These are phyloP conservation scores for Biscogniauxia mediterranea DNA, from an alignment of 2,329 filamentous ascomycete species.

Conservation along the genomic window DNA sequence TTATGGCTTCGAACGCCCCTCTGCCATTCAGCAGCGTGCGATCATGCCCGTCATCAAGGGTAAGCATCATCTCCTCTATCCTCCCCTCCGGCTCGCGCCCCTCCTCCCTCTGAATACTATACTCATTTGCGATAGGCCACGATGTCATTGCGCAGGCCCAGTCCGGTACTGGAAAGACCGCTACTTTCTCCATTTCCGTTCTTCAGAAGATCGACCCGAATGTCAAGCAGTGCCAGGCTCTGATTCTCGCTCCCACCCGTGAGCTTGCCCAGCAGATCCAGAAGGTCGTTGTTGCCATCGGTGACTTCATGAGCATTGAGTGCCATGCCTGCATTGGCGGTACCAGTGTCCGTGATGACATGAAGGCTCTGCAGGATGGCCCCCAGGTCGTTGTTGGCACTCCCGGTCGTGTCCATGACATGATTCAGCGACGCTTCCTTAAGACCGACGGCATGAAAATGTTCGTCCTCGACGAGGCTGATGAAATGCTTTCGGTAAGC, in stretches of 20 bases:
- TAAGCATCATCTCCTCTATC: constrained; percentile 46
- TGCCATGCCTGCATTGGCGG: constrained; percentile 99
- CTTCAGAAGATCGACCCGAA: constrained; percentile 97
- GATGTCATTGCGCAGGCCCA: constrained; percentile 99
- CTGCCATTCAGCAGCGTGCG: constrained; percentile 98
- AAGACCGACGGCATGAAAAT: constrained; percentile 99
- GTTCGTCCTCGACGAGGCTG: constrained; percentile 98
- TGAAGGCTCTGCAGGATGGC: constrained; percentile 94
- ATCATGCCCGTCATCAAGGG: constrained; percentile 99
- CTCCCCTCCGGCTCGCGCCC: not conserved
- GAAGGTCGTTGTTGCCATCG: constrained; percentile 97
- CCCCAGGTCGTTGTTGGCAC: constrained; percentile 98
- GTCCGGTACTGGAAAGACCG: constrained; percentile 99
- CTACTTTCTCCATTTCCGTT: constrained; percentile 98
- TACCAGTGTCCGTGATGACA: constrained; percentile 96
- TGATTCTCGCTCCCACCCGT: constrained; percentile 96
- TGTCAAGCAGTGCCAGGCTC: constrained; percentile 95
- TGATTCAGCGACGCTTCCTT: constrained; percentile 97
- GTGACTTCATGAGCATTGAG: constrained; percentile 99
- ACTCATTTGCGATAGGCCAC: constrained; percentile 59
- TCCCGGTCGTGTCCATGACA: constrained; percentile 97
- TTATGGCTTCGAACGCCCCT: constrained; percentile 99
- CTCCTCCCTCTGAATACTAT: not conserved
- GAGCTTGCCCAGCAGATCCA: constrained; percentile 99
- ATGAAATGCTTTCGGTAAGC: constrained; percentile 93